Conservation (phyloP, 2,329 filamentous ascomycete genomes). For the Ciborinia camelliae region DNA sequence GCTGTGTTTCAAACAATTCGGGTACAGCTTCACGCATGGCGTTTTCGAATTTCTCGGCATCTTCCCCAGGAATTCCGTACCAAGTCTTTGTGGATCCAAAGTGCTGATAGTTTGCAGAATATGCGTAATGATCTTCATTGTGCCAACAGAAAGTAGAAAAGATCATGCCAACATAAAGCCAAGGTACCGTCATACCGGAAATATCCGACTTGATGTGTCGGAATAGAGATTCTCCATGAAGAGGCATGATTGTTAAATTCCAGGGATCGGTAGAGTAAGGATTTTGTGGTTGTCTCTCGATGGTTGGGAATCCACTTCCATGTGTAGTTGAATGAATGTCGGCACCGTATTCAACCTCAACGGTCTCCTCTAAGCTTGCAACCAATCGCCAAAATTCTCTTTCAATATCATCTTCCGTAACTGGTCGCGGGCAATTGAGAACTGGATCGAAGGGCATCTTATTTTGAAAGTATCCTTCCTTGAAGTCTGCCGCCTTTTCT, state of each 20-base stretch:
- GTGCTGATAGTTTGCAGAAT: slow-evolving; percentile 97
- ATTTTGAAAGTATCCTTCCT: slow-evolving; percentile 86
- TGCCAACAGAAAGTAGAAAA: slow-evolving; percentile 99
- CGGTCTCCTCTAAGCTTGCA: slow-evolving; percentile 88
- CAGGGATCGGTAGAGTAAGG: slow-evolving; percentile 86
- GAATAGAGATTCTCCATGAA: slow-evolving; percentile 89
- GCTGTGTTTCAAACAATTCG: slow-evolving; percentile 94
- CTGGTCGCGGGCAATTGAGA: slow-evolving; percentile 72
- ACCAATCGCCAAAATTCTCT: slow-evolving; percentile 96
- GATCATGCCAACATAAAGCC: slow-evolving; percentile 99
- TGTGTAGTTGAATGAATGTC: slow-evolving; percentile 98
- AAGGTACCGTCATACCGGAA: slow-evolving; percentile 98
- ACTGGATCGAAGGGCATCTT: slow-evolving; percentile 87
- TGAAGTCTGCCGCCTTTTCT: slow-evolving; percentile 92
- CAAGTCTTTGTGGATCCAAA: slow-evolving; percentile 98
- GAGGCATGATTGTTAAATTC: slow-evolving; percentile 91
- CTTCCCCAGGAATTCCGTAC: slow-evolving; percentile 95
- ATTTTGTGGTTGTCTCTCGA: slow-evolving; percentile 85
- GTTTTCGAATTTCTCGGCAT: slow-evolving; percentile 90
- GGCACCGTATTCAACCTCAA: slow-evolving; percentile 96
- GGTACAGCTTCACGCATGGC: slow-evolving; percentile 95
- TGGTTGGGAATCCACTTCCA: slow-evolving; percentile 92
- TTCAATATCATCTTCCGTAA: slow-evolving; percentile 94
- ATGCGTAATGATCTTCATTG: slow-evolving; percentile 96
- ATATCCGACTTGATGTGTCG: slow-evolving; percentile 97